These are phyloP conservation scores for Boletales sp. DNA, from an alignment of 768 basidiomycete genomes.

Conservation along the genomic window DNA sequence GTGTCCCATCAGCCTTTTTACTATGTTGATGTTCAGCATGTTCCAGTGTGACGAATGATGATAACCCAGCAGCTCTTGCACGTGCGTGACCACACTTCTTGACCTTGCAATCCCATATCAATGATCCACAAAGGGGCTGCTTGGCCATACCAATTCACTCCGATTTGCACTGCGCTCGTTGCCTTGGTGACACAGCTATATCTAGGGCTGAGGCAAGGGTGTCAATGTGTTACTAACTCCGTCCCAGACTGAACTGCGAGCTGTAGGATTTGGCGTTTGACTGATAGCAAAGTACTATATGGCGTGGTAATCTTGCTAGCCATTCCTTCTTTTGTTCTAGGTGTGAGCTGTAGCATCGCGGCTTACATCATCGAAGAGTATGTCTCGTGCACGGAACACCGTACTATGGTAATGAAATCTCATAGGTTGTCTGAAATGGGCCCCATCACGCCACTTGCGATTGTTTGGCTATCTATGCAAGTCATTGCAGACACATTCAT, in stretches of 20 bases:
- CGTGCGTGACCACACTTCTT: not conserved
- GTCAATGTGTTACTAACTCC: not conserved
- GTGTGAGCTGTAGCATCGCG: constrained; percentile 39
- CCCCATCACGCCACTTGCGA: constrained; percentile 40
- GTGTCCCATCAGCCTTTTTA: not conserved
- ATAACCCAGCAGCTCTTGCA: constrained; percentile 10
- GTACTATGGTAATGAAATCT: not conserved
- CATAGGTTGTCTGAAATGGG: constrained; percentile 40
- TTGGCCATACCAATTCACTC: constrained; percentile 52
- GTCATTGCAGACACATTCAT: constrained; percentile 42
- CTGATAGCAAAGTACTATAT: constrained; percentile 20
- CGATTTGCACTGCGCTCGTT: constrained; percentile 43
- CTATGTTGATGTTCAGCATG: not conserved
- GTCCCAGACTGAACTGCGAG: not conserved
- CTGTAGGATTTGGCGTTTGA: constrained; percentile 16
- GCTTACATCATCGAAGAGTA: constrained; percentile 42
- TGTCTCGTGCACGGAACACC: constrained; percentile 4
- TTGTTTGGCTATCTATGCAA: constrained; percentile 46
- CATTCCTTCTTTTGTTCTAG: constrained; percentile 40
- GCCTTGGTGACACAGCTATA: constrained; percentile 51
- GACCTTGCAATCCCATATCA: not conserved
- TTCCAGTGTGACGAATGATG: constrained; percentile 12
- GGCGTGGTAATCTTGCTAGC: constrained; percentile 37
- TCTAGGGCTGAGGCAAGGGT: constrained; percentile 41
- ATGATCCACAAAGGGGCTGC: constrained; percentile 29